Percentiles rank a stretch among this genome's conserved stretches.
These are phyloP conservation scores for Sinapis alba DNA, from an alignment of 441 rosid species.

Conservation along the genomic window DNA sequence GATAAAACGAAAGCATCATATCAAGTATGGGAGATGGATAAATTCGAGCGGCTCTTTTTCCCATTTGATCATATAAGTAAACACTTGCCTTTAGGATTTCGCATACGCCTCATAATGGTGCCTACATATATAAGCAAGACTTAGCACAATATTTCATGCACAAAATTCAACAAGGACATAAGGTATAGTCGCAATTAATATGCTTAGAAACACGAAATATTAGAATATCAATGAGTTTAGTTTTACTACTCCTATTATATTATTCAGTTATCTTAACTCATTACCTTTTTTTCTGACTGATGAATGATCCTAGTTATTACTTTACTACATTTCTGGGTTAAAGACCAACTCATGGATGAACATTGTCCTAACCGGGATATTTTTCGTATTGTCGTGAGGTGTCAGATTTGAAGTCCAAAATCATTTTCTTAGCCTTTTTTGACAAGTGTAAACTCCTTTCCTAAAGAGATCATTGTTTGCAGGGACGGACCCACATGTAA, in stretches of 20 bases:
- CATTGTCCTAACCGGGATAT: background rate
- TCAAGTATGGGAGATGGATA: constrained; percentile 14
- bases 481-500: too few species aligned
- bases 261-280: background rate
- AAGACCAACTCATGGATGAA: background rate
- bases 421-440: background rate
- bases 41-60: constrained; percentile 29
- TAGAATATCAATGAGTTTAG: constrained; percentile 15
- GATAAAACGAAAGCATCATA: constrained; percentile 24
- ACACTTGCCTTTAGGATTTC: constrained; percentile 19
- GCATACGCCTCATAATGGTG: constrained; percentile 22
- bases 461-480: too few species aligned
- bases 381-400: background rate
- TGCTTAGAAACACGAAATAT: constrained; percentile 27
- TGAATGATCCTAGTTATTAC: background rate
- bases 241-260: background rate
- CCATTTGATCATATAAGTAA: constrained; percentile 21
- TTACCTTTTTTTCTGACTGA: background rate
- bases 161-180: constrained; percentile 37
- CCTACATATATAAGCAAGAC: constrained; percentile 1
- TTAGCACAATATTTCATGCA: constrained; percentile 36
- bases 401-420: background rate
- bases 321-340: background rate
- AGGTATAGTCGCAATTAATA: constrained; percentile 34
- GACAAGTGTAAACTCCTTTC: too few species aligned